Base-by-base conservation (phyloP, 352 stramenopile species). In the Phytophthora tubulina region DNA sequence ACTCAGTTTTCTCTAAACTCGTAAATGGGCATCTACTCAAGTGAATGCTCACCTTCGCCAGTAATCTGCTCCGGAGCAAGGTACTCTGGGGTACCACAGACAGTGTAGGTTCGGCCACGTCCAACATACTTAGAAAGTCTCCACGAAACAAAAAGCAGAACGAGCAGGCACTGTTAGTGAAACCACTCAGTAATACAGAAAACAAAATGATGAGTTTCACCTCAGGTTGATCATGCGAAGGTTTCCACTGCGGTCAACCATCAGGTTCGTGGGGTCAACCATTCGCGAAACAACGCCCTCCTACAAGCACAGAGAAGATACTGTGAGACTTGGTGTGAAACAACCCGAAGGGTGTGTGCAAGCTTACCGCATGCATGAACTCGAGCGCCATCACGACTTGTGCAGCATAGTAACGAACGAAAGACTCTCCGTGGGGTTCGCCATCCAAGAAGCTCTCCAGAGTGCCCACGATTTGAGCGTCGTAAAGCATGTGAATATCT, bases 81-180 rank as follows among this genome's bases (percentile, higher is more conserved):
- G 53, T 96, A 96, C 56, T 96, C 89, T 1, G 89, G 88, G 4
- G 87, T 96, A 36, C 89, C 89, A 57, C 89, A 96, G 4, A 96
- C 88, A 36, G 89, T 96, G 75, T 94, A 96, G 2, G 89, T 96
- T 52, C 89, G 75, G 39, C 89, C 88, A 44, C 86, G 76, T 48
- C 89, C 89, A 71, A 96, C 85, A 60, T 96, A 96, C 72, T 96
- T 96, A 4, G 88, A 92, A 33, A 95, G 69, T 73, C 89, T 94
- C 49, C 4, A 52, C 4, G 33, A 73, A 49, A 8, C 39, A 54
- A 32, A 45, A 13, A 60, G 52, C 30, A 46, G 21, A 51, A 46
- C 14, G 6, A 45, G 35, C 9, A 41, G 38, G 36, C 3, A 31
- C 6, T 4, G 54, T 36, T 33, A 56, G 48, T 38, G 17, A 1